Base-by-base conservation (phyloP, 73 alveolate species). In the Loxodes magnus region DNA sequence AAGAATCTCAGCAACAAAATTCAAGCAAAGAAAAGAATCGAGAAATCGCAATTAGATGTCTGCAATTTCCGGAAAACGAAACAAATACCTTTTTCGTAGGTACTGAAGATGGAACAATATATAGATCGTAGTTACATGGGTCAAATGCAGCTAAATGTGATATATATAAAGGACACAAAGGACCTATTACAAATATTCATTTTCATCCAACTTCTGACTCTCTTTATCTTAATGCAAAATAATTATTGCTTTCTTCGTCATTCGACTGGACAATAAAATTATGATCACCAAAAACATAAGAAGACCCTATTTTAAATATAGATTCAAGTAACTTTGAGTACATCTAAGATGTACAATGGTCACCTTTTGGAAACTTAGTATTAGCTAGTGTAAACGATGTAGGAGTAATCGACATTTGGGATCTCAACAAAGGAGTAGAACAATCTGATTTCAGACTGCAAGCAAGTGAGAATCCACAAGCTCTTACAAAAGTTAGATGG, bases 201-300 rank as follows among this genome's bases (percentile, higher is more conserved):
- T 28, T 51, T 33, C 95, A 87, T 35, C 97, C 97, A 2, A 50
- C 65, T 2, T 44, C 62, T 28, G 69, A 65, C 36, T 71, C 70
- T 51, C 19, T 38, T 1, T 51, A 34, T 37, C n/a, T n/a, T n/a
- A 46, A 54, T 26, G 58, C 69, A 56, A 41, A 69, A 10, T 85
- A 81, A 43, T 52, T 87, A 26, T 60, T 87, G 51, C 69, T 87
- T 35, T 69, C 91, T 2, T 65, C 91, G 20, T 77, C 92, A 5
- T 76, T 83, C 17, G 97, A 87, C 50, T 87, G 97, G 97, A 62
- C 92, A 14, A 76, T 88, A 9, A 79, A 71, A 48, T 64, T 87
- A 35, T 87, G 97, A 93, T 41, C 66, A 28, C 88, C 91, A 19
- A 68, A 67, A 48, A 53, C 43, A 3, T 36, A 67, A 31, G 66